Conservation (phyloP, 2,329 filamentous ascomycete species). For the Myriosclerotinia scirpicola region DNA sequence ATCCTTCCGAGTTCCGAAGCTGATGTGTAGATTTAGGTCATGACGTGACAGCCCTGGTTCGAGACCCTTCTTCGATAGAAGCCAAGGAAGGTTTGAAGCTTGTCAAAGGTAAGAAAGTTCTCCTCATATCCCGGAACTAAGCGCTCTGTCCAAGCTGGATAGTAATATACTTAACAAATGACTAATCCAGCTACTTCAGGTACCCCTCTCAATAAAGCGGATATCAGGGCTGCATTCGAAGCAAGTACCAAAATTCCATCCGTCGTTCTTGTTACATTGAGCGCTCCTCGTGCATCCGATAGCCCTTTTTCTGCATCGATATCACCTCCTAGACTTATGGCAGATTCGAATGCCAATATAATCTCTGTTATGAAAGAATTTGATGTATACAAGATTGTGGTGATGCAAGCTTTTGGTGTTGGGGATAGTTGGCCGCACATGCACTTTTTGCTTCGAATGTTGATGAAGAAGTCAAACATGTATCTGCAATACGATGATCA, state of each 20-base stretch:
- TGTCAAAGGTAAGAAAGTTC: conserved; percentile 39
- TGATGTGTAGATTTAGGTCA: conserved; percentile 37
- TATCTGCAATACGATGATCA: conserved; percentile 50
- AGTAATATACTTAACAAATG: neutral
- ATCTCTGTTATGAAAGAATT: conserved; percentile 42
- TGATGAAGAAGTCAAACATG: conserved; percentile 51
- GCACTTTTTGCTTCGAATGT: conserved; percentile 44
- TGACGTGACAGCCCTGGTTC: conserved; percentile 48
- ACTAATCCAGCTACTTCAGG: conserved; percentile 6
- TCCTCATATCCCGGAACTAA: neutral
- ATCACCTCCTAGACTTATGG: conserved; percentile 43
- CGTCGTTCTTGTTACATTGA: conserved; percentile 42
- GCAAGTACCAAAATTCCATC: conserved; percentile 52
- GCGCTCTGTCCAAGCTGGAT: neutral
- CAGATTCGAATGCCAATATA: conserved; percentile 45
- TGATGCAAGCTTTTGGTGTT: conserved; percentile 53
- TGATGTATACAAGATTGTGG: conserved; percentile 42
- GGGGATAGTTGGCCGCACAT: conserved; percentile 48
- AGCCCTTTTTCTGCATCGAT: conserved; percentile 34
- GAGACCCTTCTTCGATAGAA: conserved; percentile 42
- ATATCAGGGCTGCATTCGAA: conserved; percentile 47
- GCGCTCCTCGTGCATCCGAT: conserved; percentile 40
- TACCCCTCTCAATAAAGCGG: conserved; percentile 41
- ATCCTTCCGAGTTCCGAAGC: neutral
- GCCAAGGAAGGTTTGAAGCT: conserved; percentile 43